These are phyloP conservation scores for Ophiocordyceps camponoti-rufipedis DNA, from an alignment of 2,329 filamentous ascomycete species.

Conservation along the genomic window DNA sequence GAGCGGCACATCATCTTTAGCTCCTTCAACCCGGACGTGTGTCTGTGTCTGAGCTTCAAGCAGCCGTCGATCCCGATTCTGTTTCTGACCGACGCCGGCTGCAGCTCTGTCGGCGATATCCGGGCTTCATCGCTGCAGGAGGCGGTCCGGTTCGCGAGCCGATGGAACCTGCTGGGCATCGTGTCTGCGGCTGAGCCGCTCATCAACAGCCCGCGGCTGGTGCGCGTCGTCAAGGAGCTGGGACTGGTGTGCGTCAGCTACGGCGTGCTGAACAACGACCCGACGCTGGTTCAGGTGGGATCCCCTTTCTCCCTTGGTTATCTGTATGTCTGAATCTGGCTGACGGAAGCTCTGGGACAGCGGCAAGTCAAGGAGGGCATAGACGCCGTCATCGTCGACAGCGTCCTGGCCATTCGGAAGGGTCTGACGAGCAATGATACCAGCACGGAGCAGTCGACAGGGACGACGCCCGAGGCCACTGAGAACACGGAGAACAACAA, in stretches of 20 bases:
- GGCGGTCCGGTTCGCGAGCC: slow-evolving; percentile 79
- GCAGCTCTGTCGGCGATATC: slow-evolving; percentile 67
- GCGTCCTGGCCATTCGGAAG: slow-evolving; percentile 79
- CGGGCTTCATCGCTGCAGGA: slow-evolving; percentile 84
- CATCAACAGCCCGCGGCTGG: slow-evolving; percentile 72
- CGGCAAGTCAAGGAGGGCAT: slow-evolving; percentile 89
- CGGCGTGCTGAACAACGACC: slow-evolving; percentile 77
- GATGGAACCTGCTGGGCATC: slow-evolving; percentile 88
- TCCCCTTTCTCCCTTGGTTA: not conserved
- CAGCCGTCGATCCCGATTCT: slow-evolving; percentile 92
- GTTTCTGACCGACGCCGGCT: slow-evolving; percentile 82
- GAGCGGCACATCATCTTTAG: slow-evolving; percentile 91
- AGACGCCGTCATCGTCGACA: slow-evolving; percentile 94
- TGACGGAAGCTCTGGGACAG: slow-evolving; percentile 18
- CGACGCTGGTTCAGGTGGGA: slow-evolving; percentile 65
- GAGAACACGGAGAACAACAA: not conserved
- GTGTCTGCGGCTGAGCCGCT: slow-evolving; percentile 79
- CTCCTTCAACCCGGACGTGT: slow-evolving; percentile 94
- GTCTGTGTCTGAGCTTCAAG: slow-evolving; percentile 85
- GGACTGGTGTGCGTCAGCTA: slow-evolving; percentile 92
- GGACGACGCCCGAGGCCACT: slow-evolving; percentile 1
- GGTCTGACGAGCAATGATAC: slow-evolving; percentile 43
- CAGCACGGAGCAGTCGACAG: not conserved
- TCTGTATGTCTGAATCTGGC: not conserved
- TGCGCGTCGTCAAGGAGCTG: slow-evolving; percentile 84